A percentile compares a stretch with the other conserved stretches of the same genome.
Conservation (phyloP, 2,329 filamentous ascomycete genomes). For the Stagonosporopsis cucurbitacearum region DNA sequence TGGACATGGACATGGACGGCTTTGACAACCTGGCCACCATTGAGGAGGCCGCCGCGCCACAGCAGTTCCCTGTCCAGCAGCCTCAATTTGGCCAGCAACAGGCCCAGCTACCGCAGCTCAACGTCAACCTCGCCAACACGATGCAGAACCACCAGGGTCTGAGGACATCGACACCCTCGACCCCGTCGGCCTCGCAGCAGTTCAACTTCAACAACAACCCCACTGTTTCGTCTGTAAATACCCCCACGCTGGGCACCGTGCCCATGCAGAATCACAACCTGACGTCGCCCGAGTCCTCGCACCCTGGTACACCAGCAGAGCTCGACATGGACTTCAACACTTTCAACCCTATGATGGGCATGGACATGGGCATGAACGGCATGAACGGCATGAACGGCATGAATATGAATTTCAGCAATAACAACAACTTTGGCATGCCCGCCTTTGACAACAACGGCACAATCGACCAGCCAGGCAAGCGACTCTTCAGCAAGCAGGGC, state of each 20-base stretch:
- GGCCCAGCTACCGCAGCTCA: conserved; percentile 71
- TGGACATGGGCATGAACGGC: conserved; percentile 38
- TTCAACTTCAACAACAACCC: conserved; percentile 90
- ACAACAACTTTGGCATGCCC: conserved; percentile 51
- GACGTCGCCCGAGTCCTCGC: conserved; percentile 70
- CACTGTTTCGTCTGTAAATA: conserved; percentile 96
- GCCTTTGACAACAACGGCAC: conserved; percentile 51
- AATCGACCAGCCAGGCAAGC: conserved; percentile 95
- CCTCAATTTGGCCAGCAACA: conserved; percentile 63
- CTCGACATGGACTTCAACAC: conserved; percentile 73
- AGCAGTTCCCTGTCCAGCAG: conserved; percentile 63
- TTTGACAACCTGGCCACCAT: conserved; percentile 73
- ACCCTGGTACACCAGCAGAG: conserved; percentile 73
- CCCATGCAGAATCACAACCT: conserved; percentile 66
- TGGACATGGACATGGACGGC: conserved; percentile 95
- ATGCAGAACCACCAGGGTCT: conserved; percentile 75
- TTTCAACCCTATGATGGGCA: conserved; percentile 48
- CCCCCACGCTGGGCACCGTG: conserved; percentile 84
- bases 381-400: conserved; percentile 44
- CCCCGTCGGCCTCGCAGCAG: conserved; percentile 70
- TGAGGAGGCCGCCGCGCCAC: conserved; percentile 72
- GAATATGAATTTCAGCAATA: conserved; percentile 46
- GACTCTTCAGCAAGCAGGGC: conserved; percentile 82
- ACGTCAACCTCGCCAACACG: conserved; percentile 78
- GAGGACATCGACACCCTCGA: conserved; percentile 83